phyloP scores from a whole-genome alignment of 2,329 filamentous ascomycete genomes.

The Aplosporella prunicola region DNA sequence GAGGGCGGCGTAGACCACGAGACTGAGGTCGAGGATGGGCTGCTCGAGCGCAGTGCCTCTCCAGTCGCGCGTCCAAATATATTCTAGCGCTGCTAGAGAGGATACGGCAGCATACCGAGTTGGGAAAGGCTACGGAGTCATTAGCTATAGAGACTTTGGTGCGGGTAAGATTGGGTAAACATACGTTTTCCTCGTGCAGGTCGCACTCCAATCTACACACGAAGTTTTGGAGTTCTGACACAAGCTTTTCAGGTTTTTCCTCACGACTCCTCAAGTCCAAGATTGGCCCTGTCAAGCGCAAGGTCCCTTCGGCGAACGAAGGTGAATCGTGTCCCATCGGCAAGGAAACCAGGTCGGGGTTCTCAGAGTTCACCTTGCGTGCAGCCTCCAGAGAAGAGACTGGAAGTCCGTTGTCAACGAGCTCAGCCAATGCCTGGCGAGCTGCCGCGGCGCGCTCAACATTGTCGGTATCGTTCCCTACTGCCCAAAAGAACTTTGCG shows the following conservation, averaged over 20 bases:
- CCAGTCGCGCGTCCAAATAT: conserved; percentile 20
- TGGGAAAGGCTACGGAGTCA: conserved; percentile 47
- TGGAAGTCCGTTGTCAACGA: conserved; percentile 4
- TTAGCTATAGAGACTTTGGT: not conserved
- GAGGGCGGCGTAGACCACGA: conserved; percentile 64
- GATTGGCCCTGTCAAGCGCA: not conserved
- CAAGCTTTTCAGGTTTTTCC: too few species aligned
- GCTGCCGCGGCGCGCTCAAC: not conserved
- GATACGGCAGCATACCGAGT: conserved; percentile 51
- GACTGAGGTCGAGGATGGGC: conserved; percentile 19
- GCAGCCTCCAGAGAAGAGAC: too few species aligned
- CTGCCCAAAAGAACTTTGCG: too few species aligned
- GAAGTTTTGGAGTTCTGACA: too few species aligned
- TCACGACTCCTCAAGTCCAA: not conserved
- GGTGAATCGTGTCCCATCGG: too few species aligned
- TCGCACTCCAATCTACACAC: too few species aligned
- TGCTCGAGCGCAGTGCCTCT: too few species aligned
- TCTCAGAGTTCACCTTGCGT: too few species aligned
- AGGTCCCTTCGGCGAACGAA: conserved; percentile 4
- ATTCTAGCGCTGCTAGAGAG: conserved; percentile 41
- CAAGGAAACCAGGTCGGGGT: too few species aligned
- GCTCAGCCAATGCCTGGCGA: conserved; percentile 3
- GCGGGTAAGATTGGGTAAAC: not conserved
- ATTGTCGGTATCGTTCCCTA: too few species aligned
- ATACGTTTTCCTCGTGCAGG: conserved; percentile 23